Percentiles rank a stretch among this genome's conserved stretches.
Conservation (phyloP, 805 yeast genomes). For the Priceomyces fermenticarens region DNA sequence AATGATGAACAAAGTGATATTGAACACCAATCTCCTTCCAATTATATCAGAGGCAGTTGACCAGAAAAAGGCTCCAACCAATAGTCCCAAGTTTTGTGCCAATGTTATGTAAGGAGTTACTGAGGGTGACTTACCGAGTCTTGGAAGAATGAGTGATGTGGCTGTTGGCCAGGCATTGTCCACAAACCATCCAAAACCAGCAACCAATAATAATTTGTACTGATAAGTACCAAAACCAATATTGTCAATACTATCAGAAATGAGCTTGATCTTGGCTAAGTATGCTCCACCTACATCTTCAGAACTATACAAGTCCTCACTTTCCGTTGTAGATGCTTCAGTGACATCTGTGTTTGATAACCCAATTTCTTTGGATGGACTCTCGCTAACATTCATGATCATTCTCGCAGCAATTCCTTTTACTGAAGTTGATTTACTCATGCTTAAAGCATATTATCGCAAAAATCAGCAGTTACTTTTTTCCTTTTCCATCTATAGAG, state of each 20-base stretch:
- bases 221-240: constrained; percentile 47
- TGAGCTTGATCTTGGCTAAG: constrained; percentile 18
- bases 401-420: no score
- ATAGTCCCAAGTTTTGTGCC: constrained; percentile 42
- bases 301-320: constrained; percentile 2
- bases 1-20: constrained; percentile 23
- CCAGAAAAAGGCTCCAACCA: constrained; percentile 30
- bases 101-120: constrained; percentile 39
- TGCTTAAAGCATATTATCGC: no score
- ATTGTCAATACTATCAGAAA: constrained; percentile 29
- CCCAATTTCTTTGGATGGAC: no score
- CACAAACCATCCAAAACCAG: constrained; percentile 58
- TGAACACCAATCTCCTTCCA: constrained; percentile 30
- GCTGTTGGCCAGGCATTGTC: constrained; percentile 42
- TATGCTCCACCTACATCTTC: constrained; percentile 14
- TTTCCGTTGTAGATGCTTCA: no score
- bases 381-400: no score
- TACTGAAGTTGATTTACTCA: no score
- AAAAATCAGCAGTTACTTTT: no score
- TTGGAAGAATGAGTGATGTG: constrained; percentile 27
- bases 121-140: constrained; percentile 31
- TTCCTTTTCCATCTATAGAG: no score
- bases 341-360: no score
- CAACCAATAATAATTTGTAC: constrained; percentile 47
- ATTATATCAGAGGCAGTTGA: constrained; percentile 27